Percentiles rank a stretch among this genome's conserved stretches.
Conservation (phyloP, 1,284 basidiomycete genomes). For the Amylostereum chailletii region DNA sequence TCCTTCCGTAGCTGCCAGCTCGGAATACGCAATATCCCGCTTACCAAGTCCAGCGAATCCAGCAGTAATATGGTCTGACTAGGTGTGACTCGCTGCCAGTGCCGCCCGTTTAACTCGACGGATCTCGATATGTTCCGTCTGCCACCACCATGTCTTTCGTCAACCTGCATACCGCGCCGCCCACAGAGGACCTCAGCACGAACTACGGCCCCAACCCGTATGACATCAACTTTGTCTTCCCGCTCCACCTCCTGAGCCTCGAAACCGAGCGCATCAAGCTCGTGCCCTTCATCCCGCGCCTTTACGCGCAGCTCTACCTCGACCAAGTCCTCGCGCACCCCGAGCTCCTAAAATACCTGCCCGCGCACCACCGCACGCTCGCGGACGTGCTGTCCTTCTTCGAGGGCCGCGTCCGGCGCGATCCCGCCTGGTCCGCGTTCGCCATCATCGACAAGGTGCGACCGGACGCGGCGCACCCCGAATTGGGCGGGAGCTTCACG, state of each 20-base stretch:
- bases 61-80: too few species aligned
- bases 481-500: constrained; percentile 21
- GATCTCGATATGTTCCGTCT: too few species aligned
- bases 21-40: too few species aligned
- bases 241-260: constrained; percentile 15
- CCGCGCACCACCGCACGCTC: constrained; percentile 12
- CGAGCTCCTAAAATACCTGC: constrained; percentile 22
- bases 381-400: constrained; percentile 26
- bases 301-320: not conserved
- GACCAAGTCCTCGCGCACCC: not conserved
- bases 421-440: constrained; percentile 29
- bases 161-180: too few species aligned
- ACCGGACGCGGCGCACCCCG: constrained; percentile 9
- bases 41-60: too few species aligned
- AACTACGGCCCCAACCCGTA: constrained; percentile 9
- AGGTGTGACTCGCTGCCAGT: too few species aligned
- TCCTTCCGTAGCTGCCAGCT: too few species aligned
- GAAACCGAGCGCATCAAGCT: constrained; percentile 23
- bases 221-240: constrained; percentile 26
- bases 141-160: too few species aligned
- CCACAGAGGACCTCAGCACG: not conserved
- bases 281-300: constrained; percentile 20
- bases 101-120: too few species aligned
- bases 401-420: constrained; percentile 17
- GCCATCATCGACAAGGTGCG: constrained; percentile 40